Base-by-base conservation (phyloP, 345 rosid genomes). In the Cochlearia excelsa region DNA sequence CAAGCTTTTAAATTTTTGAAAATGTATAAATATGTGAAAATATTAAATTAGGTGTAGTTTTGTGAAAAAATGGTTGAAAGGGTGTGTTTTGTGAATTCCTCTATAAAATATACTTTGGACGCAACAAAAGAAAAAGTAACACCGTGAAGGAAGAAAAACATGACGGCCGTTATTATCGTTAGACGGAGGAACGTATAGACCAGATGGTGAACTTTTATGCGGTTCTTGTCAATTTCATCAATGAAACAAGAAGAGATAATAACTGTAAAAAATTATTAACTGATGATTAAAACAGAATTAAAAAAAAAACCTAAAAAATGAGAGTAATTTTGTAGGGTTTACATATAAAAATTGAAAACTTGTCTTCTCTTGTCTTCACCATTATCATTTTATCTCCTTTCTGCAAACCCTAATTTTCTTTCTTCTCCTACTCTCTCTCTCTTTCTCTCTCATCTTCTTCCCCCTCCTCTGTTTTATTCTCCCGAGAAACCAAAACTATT, bases 341-440 rank as follows among this genome's bases (percentile, higher is more conserved):
- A 64, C 65, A 57, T 70, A 70, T 57, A 70, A 63, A 63, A 70
- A 70, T 10, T 55, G 63, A 63, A 63, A 65, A 9, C 1, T 27
- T 8, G 6, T 59, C 37, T 29, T 43, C 30, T 49, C 34, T 38
- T 9, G 30, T 65, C 74, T 51, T 60, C 67, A 60, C 52, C 72
- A 38, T 68, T 57, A 30, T 41, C 51, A 57, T 30, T 28, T 16
- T 27, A 58, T 65, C 54, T 63, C 45, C 63, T 44, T 46, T 57
- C 65, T 57, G 69, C 63, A 71, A 71, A 71, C 67, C 75, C 71
- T 65, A 71, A 59, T 48, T 66, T 53, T 26, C n/a, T 23, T 47
- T 60, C 37, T 52, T 46, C 30, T 40, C 33, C 26, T 8, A 51
- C 51, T 52, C 70, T 58, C 64, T 71, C 58, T 33, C 28, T 51